A percentile compares a stretch with the other conserved stretches of the same genome.
Conservation (phyloP, 768 basidiomycete genomes). For the Rhizopogon vulgaris region DNA sequence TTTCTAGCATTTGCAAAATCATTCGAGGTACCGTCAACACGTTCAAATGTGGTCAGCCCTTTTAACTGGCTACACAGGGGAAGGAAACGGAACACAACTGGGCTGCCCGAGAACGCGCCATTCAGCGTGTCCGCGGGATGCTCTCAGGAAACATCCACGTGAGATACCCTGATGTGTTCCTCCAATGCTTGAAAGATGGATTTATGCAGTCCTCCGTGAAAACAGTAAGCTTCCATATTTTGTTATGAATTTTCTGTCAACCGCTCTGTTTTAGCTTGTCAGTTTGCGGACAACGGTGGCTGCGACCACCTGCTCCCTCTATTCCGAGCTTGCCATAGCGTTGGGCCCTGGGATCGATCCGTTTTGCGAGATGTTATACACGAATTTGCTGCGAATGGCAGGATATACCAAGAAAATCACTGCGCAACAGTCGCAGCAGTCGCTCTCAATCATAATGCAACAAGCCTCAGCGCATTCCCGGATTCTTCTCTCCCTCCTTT, state of each 20-base stretch:
- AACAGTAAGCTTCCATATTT: slow-evolving; percentile 48
- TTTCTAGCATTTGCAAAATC: slow-evolving; percentile 71
- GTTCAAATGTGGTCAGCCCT: not conserved
- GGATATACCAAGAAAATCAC: slow-evolving; percentile 90
- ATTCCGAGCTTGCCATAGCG: slow-evolving; percentile 62
- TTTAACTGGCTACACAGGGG: slow-evolving; percentile 46
- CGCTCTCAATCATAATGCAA: slow-evolving; percentile 60
- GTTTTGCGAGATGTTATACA: slow-evolving; percentile 69
- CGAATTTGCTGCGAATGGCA: slow-evolving; percentile 80
- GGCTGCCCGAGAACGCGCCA: slow-evolving; percentile 71
- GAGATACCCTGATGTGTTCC: slow-evolving; percentile 69
- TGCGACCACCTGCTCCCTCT: slow-evolving; percentile 69
- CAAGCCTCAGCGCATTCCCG: slow-evolving; percentile 69
- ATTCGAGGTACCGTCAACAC: slow-evolving; percentile 60
- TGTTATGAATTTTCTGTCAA: not conserved
- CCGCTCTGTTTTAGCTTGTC: slow-evolving; percentile 46
- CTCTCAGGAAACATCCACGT: slow-evolving; percentile 77
- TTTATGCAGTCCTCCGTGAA: slow-evolving; percentile 82
- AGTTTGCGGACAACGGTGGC: slow-evolving; percentile 92
- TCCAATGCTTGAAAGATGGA: slow-evolving; percentile 65
- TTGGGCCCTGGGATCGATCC: slow-evolving; percentile 71
- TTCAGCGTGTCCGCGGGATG: slow-evolving; percentile 82
- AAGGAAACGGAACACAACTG: slow-evolving; percentile 97
- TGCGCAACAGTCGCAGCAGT: slow-evolving; percentile 77
- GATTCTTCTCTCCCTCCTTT: slow-evolving; percentile 61